Percentiles rank a stretch among this genome's conserved stretches.
Evolutionary conservation across 2,329 filamentous ascomycete species (phyloP).

Genomic region (Thelonectria olida): DNA sequence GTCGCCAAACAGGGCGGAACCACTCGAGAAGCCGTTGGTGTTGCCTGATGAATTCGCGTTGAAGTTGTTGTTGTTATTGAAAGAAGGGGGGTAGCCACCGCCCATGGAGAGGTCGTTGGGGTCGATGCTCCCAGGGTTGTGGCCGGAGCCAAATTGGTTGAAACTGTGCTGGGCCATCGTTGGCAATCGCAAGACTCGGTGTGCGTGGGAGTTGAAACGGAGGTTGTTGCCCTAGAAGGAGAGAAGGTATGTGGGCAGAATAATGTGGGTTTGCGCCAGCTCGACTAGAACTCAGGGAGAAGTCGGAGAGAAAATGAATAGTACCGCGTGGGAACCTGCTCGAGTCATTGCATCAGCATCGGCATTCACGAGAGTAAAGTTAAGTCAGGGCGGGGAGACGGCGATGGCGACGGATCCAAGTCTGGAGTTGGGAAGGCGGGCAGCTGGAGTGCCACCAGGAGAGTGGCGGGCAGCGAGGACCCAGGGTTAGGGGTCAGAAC

Average conservation of each 20-base stretch:
- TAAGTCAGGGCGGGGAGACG: conserved; percentile 27
- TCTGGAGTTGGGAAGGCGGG: conserved; percentile 21
- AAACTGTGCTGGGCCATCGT: conserved; percentile 66
- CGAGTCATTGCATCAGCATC: conserved; percentile 33
- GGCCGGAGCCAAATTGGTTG: conserved; percentile 63
- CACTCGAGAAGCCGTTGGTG: conserved; percentile 78
- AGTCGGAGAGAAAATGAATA: conserved; percentile 26
- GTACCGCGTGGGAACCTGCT: conserved; percentile 24
- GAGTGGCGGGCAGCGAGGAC: conserved; percentile 31
- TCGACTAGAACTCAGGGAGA: conserved; percentile 24
- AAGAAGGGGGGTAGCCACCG: conserved; percentile 68
- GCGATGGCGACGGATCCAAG: not conserved
- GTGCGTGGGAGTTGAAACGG: conserved; percentile 24
- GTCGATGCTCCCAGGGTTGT: conserved; percentile 73
- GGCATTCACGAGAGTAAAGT: conserved; percentile 6
- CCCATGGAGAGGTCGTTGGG: conserved; percentile 84
- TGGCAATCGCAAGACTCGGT: conserved; percentile 22
- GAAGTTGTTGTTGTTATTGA: conserved; percentile 60
- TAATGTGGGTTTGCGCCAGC: conserved; percentile 37
- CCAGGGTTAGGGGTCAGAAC: conserved; percentile 29
- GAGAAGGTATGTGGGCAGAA: conserved; percentile 34
- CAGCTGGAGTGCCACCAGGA: conserved; percentile 34
- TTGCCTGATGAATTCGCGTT: conserved; percentile 67
- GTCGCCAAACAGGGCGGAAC: conserved; percentile 82
- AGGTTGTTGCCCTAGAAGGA: conserved; percentile 33